Base-by-base conservation (phyloP, 768 basidiomycete species). In the Clathrus columnatus region DNA sequence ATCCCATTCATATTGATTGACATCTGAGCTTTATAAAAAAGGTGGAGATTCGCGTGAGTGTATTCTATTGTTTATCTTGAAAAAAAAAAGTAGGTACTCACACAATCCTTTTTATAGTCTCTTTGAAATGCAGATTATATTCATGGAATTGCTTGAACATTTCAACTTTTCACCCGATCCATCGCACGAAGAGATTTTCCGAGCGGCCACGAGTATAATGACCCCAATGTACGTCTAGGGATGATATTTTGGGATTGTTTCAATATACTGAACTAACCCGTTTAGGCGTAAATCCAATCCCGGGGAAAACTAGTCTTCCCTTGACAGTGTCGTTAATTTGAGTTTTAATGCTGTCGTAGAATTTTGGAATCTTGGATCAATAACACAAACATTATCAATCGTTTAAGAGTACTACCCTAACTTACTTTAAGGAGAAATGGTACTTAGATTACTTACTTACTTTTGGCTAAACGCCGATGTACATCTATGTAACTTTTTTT, bases 131-230 rank as follows among this genome's bases (percentile, higher is more conserved):
- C 32, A 29, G 20, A 30, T 41, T 30, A 51, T 41, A 14, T 51
- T 4, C 21, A 30, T 29, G 29, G 26, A 28, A 8, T 29, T 41
- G 11, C 24, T 30, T 29, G 11, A 54, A 18, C 11, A 55, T 48
- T 24, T 24, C 26, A 17, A 17, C 21, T 24, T 50, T 17, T 26
- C 44, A 16, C 21, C 49, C 21, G 21, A 27, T 51, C 16, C 55
- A 16, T 17, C 29, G 17, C 28, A 56, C 49, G 10, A n/a, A 21
- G 62, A 65, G 29, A 67, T 72, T 30, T 46, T 63, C 17, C 64
- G 72, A 45, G 60, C 67, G 20, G 65, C 68, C 4, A 64, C 66
- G 1, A 67, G 64, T 0, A 46, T 69, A 23, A 28, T 72, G 64
- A 51, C 62, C 7, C 72, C 72, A 5, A 67, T 72, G 61, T 52